Evolutionary conservation across 179 eudicot genomes (phyloP).

Genomic region (Camellia oleifera): DNA sequence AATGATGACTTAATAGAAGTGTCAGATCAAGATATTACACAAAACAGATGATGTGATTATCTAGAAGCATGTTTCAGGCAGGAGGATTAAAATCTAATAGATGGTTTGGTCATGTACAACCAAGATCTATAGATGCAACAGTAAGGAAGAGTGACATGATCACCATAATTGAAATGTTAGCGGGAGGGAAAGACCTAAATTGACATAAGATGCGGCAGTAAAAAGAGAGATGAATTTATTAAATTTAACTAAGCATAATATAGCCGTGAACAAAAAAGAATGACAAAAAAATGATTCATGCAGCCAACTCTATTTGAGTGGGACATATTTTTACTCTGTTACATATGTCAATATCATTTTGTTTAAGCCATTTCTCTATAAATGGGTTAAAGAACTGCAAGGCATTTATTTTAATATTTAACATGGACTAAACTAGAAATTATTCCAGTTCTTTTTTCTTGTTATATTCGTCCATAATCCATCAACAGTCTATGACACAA

Average conservation of each 20-base stretch:
- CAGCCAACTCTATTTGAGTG: no score
- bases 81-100: background rate
- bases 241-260: no score
- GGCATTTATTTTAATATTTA: background rate
- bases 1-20: background rate
- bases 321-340: background rate
- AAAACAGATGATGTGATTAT: background rate
- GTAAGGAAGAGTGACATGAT: no score
- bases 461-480: background rate
- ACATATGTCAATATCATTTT: background rate
- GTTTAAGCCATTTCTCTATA: background rate
- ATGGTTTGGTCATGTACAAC: background rate
- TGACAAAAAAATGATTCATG: no score
- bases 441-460: background rate
- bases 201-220: no score
- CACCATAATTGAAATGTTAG: no score
- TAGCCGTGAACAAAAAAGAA: no score
- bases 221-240: no score
- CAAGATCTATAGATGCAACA: no score
- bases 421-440: background rate
- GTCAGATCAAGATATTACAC: background rate
- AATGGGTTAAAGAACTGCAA: background rate
- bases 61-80: conserved; percentile 1
- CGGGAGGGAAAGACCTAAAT: no score
- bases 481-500: background rate